A percentile compares a stretch with the other conserved stretches of the same genome.
phyloP scores from a whole-genome alignment of 2,329 filamentous ascomycete genomes.

The Clonostachys rhizophaga region DNA sequence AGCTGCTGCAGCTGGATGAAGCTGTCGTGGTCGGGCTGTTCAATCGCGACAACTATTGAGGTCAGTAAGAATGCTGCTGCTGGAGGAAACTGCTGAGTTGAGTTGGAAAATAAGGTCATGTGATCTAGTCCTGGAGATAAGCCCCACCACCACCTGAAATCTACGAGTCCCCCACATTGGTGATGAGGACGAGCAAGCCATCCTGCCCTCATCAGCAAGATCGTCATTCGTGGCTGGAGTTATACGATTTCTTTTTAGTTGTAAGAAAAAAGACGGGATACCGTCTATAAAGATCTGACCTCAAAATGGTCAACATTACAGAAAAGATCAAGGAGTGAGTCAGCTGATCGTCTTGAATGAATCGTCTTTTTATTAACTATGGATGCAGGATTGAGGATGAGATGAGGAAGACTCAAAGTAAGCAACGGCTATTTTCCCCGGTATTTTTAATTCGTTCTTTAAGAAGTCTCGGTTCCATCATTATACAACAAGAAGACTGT shows the following conservation, averaged over 20 bases:
- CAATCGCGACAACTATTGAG: too few relatives aligned
- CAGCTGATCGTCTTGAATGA: background rate
- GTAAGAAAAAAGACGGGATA: constrained; percentile 13
- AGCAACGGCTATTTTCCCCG: constrained; percentile 18
- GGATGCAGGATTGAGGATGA: constrained; percentile 91
- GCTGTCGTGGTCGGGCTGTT: too few relatives aligned
- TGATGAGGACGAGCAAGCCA: too few relatives aligned
- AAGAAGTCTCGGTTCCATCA: background rate
- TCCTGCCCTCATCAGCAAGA: too few relatives aligned
- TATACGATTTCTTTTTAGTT: background rate
- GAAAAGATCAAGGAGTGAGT: constrained; percentile 99
- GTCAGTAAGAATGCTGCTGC: too few relatives aligned
- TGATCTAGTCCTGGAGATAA: too few relatives aligned
- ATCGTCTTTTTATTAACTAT: constrained; percentile 11
- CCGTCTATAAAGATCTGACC: constrained; percentile 21
- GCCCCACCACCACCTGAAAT: too few relatives aligned
- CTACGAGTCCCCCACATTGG: too few relatives aligned
- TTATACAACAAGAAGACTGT: background rate
- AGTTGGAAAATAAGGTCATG: too few relatives aligned
- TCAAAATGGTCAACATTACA: constrained; percentile 95
- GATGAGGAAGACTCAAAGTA: constrained; percentile 99
- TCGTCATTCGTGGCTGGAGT: background rate
- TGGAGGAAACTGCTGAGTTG: too few relatives aligned
- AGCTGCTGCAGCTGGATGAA: too few relatives aligned
- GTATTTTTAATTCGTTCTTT: background rate